Conservation (phyloP, 2,329 filamentous ascomycete genomes). For the Neonectria magnoliae region DNA sequence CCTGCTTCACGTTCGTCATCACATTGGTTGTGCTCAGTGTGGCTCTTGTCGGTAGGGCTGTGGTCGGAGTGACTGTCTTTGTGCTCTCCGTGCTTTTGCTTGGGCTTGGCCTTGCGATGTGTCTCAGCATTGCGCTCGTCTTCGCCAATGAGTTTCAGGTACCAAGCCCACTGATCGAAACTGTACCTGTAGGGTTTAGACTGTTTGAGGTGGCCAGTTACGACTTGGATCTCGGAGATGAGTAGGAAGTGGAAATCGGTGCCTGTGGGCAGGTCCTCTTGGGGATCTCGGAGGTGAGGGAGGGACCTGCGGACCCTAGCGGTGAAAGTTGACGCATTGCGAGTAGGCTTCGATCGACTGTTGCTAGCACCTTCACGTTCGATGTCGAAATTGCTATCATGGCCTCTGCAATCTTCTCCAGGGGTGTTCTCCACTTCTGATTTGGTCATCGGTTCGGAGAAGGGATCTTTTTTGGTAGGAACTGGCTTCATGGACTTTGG, state of each 20-base stretch:
- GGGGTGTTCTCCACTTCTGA: slow-evolving; percentile 15
- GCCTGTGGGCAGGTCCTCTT: slow-evolving; percentile 53
- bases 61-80: slow-evolving; percentile 2
- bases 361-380: slow-evolving; percentile 6
- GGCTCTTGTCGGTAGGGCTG: neutral
- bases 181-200: slow-evolving; percentile 71
- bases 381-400: slow-evolving; percentile 6
- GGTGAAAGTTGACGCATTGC: slow-evolving; percentile 42
- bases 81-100: slow-evolving; percentile 23
- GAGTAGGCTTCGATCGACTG: slow-evolving; percentile 32
- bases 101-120: slow-evolving; percentile 56
- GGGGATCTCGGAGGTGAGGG: slow-evolving; percentile 49
- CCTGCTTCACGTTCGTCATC: slow-evolving; percentile 41
- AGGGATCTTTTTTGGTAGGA: slow-evolving; percentile 2
- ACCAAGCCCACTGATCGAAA: slow-evolving; percentile 90
- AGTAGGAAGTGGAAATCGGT: slow-evolving; percentile 72
- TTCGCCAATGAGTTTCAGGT: slow-evolving; percentile 79
- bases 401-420: slow-evolving; percentile 21
- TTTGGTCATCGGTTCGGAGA: slow-evolving; percentile 17
- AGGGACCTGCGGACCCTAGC: slow-evolving; percentile 48
- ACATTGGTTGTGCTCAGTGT: slow-evolving; percentile 22
- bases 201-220: slow-evolving; percentile 70
- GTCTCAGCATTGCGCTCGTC: slow-evolving; percentile 63
- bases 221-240: slow-evolving; percentile 74
- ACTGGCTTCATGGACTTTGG: slow-evolving; percentile 1